phyloP scores from a whole-genome alignment of 768 basidiomycete genomes.

The Calvatia gigantea region DNA sequence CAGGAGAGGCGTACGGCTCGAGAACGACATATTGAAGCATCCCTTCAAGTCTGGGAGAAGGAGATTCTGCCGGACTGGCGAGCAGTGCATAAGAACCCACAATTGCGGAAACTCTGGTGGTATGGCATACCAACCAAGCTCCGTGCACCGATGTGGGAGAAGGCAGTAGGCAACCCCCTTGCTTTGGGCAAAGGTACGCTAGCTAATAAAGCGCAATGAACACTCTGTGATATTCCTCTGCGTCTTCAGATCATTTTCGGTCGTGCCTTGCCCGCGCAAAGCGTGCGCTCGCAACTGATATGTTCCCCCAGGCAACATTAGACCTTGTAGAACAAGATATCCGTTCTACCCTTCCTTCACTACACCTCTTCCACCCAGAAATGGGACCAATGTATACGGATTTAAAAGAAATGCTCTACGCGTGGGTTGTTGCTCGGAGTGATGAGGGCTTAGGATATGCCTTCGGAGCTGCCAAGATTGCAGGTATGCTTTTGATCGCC shows the following conservation, averaged over 20 bases:
- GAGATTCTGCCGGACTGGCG: constrained; percentile 83
- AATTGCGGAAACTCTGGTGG: constrained; percentile 81
- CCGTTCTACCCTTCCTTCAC: constrained; percentile 61
- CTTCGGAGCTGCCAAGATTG: constrained; percentile 65
- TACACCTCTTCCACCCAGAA: constrained; percentile 78
- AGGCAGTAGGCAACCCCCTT: constrained; percentile 79
- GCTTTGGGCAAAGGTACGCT: constrained; percentile 74
- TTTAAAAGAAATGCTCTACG: constrained; percentile 77
- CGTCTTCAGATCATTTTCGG: constrained; percentile 60
- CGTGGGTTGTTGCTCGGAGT: constrained; percentile 84
- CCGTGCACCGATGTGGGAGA: constrained; percentile 79
- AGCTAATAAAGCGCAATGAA: not conserved
- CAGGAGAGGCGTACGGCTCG: constrained; percentile 60
- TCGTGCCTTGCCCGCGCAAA: constrained; percentile 71
- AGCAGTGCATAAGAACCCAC: constrained; percentile 61
- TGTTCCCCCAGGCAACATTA: constrained; percentile 64
- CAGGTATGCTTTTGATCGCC: constrained; percentile 84
- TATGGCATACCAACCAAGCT: constrained; percentile 80
- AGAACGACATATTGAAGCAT: constrained; percentile 68
- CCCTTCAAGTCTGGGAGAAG: constrained; percentile 71
- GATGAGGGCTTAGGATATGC: constrained; percentile 82
- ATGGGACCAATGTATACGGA: constrained; percentile 80
- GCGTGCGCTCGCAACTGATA: constrained; percentile 58
- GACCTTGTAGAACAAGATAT: constrained; percentile 74
- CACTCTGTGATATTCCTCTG: constrained; percentile 3